A percentile compares a stretch with the other conserved stretches of the same genome.
Conservation (phyloP, 768 basidiomycete genomes). For the Phlebiopsis gigantea region DNA sequence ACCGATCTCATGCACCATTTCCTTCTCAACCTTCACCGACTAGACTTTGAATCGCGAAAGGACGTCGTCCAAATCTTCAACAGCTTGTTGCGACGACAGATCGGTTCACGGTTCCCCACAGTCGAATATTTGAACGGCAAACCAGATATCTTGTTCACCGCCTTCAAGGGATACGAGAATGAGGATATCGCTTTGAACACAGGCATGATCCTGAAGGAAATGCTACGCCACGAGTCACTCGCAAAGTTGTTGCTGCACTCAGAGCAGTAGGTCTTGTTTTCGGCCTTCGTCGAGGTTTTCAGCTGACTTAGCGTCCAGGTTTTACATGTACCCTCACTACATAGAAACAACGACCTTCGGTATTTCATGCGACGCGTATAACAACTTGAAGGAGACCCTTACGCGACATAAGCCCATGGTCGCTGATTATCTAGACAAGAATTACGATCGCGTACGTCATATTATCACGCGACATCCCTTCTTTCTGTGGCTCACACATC, state of each 20-base stretch:
- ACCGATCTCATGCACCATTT: slow-evolving; percentile 81
- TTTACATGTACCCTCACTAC: slow-evolving; percentile 94
- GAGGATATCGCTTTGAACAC: slow-evolving; percentile 97
- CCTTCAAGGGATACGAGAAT: slow-evolving; percentile 89
- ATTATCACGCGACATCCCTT: background rate
- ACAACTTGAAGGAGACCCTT: slow-evolving; percentile 95
- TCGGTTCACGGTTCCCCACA: slow-evolving; percentile 92
- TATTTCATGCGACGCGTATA: slow-evolving; percentile 96
- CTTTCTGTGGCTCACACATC: background rate
- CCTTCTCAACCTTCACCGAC: slow-evolving; percentile 74
- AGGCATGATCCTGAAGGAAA: slow-evolving; percentile 96
- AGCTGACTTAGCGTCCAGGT: slow-evolving; percentile 41
- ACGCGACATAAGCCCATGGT: slow-evolving; percentile 99
- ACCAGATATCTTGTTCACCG: slow-evolving; percentile 73
- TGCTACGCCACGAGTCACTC: slow-evolving; percentile 89
- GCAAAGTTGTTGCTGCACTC: slow-evolving; percentile 88
- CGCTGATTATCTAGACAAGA: slow-evolving; percentile 92
- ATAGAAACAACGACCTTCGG: slow-evolving; percentile 98
- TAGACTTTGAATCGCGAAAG: slow-evolving; percentile 93
- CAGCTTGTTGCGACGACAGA: slow-evolving; percentile 83
- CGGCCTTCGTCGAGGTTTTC: background rate
- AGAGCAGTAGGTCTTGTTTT: slow-evolving; percentile 66
- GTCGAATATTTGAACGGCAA: slow-evolving; percentile 87
- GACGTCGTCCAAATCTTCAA: slow-evolving; percentile 87
- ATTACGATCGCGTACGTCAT: slow-evolving; percentile 82